Conservation (phyloP, 106 monocot species). For the Hemerocallis citrina region DNA sequence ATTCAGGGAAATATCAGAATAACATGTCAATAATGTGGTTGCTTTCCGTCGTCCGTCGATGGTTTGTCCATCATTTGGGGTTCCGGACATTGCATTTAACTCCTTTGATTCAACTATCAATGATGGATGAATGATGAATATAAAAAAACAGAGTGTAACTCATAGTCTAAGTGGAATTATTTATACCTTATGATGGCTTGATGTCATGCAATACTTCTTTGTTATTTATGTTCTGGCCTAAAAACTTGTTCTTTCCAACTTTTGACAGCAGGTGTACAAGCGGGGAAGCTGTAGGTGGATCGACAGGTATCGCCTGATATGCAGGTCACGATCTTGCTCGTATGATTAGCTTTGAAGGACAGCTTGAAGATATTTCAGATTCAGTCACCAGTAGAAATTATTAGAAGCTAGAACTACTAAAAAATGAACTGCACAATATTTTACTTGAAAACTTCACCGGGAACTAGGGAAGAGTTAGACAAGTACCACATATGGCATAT, state of each 20-base stretch:
- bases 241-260: too few relatives aligned
- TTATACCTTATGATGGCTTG: background rate
- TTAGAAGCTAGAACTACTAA: too few relatives aligned
- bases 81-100: slow-evolving; percentile 76
- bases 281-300: slow-evolving; percentile 91
- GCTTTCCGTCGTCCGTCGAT: slow-evolving; percentile 64
- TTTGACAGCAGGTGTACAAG: slow-evolving; percentile 71
- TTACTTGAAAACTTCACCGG: too few relatives aligned
- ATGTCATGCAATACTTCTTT: background rate
- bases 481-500: too few relatives aligned
- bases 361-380: slow-evolving; percentile 83
- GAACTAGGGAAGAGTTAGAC: too few relatives aligned
- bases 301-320: slow-evolving; percentile 76
- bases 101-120: slow-evolving; percentile 66
- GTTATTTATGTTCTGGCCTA: background rate
- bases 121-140: slow-evolving; percentile 63
- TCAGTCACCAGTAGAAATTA: too few relatives aligned
- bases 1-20: slow-evolving; percentile 44
- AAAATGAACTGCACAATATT: too few relatives aligned
- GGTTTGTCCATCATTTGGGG: slow-evolving; percentile 77
- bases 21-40: slow-evolving; percentile 41
- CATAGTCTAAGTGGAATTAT: background rate
- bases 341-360: slow-evolving; percentile 96
- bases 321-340: slow-evolving; percentile 78
- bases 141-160: too few relatives aligned